Base-by-base conservation (phyloP, 139 green algal genomes). In the Chlorella vulgaris region DNA sequence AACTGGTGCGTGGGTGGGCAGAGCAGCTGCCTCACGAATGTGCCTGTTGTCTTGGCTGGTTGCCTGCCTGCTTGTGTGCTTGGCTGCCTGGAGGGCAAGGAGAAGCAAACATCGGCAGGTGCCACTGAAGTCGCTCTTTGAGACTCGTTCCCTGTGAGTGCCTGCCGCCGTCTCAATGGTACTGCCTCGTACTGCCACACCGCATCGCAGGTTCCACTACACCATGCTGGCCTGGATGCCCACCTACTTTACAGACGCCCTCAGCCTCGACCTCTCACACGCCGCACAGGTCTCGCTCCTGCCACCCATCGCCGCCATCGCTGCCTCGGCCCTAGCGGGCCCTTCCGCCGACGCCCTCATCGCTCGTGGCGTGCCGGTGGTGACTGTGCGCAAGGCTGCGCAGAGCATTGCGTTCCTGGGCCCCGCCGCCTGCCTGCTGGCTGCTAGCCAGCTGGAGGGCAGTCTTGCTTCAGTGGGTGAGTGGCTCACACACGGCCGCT, bases 221-320 rank as follows among this genome's bases (percentile, higher is more conserved):
- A 94, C 92, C 24, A 95, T 99, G 89, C 88, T 98, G 71, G 92
- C 97, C 29, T 99, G 97, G 97, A 91, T 99, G 87, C 97, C 97
- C 43, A 97, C 94, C 18, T 99, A 97, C 89, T 98, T 98, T 78
- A 94, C 84, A 0, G 85, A 96, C 74, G 91, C 89, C 4, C 82
- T 99, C n/a, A 73, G 61, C 2, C 86, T 98, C 21, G 88, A 95
- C 87, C 85, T 98, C 28, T 88, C 88, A 15, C 85, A 91, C 21
- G 95, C 95, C 6, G 87, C 90, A 81, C 90, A 93, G 85, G 90
- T 95, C 28, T 93, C 94, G 26, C 86, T 98, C 62, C 83, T 98
- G 62, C 95, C 95, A 7, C 94, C 95, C 0, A 82, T 97, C 18
- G 92, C 94, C 7, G 92, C 90, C 58, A 94, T 98, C 55, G 58